phyloP scores from a whole-genome alignment of 169 alveolate genomes.

The Plasmodium fragile region DNA sequence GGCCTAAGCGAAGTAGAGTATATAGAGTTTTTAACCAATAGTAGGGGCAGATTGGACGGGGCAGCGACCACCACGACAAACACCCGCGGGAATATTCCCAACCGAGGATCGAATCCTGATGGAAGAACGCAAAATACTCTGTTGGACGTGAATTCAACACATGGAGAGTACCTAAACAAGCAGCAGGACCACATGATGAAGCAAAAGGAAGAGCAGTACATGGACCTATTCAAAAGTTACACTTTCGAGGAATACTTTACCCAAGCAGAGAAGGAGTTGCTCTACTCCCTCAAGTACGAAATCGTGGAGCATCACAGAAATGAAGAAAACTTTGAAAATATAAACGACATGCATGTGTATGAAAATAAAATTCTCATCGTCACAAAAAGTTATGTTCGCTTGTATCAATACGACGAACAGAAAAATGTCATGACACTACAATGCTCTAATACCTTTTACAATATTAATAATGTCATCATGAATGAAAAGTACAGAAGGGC shows the following conservation, averaged over 20 bases:
- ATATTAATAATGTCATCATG: constrained; percentile 3
- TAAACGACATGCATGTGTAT: constrained; percentile 20
- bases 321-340: constrained; percentile 18
- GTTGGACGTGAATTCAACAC: background rate
- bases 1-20: constrained; percentile 39
- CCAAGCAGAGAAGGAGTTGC: constrained; percentile 18
- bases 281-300: constrained; percentile 15
- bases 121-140: background rate
- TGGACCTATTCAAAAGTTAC: constrained; percentile 9
- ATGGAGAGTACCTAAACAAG: background rate
- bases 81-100: background rate
- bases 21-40: constrained; percentile 3
- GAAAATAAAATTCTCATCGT: constrained; percentile 40
- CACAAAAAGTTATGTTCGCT: constrained; percentile 11
- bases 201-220: background rate
- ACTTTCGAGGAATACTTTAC: constrained; percentile 19
- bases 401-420: constrained; percentile 34
- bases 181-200: background rate
- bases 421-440: constrained; percentile 3
- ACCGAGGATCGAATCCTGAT: background rate
- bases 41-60: background rate
- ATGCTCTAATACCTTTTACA: constrained; percentile 6
- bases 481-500: constrained; percentile 15
- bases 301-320: constrained; percentile 14
- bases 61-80: background rate